Evolutionary conservation across 73 alveolate species (phyloP).

Genomic region (Tetrahymena thermophila): DNA sequence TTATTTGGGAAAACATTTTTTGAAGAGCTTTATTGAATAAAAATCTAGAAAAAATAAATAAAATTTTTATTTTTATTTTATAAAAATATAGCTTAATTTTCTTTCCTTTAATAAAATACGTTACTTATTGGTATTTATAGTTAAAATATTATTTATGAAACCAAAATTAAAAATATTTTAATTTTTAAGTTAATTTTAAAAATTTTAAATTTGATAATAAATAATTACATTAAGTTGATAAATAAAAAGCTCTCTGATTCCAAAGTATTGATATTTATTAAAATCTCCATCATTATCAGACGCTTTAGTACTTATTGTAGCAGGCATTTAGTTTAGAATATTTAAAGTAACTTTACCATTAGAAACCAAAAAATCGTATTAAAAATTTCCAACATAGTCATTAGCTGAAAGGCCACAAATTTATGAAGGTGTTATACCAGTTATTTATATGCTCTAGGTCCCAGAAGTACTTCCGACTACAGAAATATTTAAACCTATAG

Average conservation of each 20-base stretch:
- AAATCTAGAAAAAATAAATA: too few relatives aligned
- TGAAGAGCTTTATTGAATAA: too few relatives aligned
- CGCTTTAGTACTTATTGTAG: neutral
- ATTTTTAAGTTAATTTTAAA: too few relatives aligned
- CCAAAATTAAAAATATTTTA: too few relatives aligned
- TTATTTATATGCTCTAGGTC: neutral
- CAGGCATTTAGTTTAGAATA: neutral
- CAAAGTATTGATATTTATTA: neutral
- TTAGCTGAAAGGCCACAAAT: neutral
- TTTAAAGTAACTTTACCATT: neutral
- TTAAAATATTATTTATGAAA: too few relatives aligned
- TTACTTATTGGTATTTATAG: too few relatives aligned
- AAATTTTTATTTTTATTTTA: too few relatives aligned
- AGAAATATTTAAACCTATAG: neutral
- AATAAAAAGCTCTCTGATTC: neutral
- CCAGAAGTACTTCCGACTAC: neutral
- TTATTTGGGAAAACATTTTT: too few relatives aligned
- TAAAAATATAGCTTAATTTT: too few relatives aligned
- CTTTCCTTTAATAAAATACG: too few relatives aligned
- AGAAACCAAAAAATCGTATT: neutral
- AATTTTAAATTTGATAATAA: too few relatives aligned
- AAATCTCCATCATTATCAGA: neutral
- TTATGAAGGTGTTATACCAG: neutral
- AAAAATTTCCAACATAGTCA: neutral
- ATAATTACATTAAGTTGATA: neutral